These are phyloP conservation scores for Cercospora canescens DNA, from an alignment of 2,329 filamentous ascomycete genomes.

Conservation along the genomic window DNA sequence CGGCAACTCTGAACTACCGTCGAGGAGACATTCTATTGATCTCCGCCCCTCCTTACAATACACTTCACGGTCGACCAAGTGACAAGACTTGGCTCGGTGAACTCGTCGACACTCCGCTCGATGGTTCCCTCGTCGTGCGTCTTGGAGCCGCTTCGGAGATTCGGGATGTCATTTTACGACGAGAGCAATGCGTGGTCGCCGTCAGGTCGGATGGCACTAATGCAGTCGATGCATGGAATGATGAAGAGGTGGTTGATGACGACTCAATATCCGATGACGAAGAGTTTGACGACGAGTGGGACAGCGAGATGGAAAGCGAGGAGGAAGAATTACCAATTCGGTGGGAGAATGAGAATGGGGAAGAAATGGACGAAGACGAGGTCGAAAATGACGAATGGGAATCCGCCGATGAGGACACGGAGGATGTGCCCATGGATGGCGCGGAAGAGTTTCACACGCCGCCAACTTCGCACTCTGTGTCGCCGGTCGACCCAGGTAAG, in stretches of 20 bases:
- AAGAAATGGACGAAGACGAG: conserved; percentile 43
- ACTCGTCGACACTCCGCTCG: conserved; percentile 54
- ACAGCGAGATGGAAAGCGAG: conserved; percentile 30
- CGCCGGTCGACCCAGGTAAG: conserved; percentile 16
- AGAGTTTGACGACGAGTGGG: conserved; percentile 31
- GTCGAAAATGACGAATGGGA: conserved; percentile 47
- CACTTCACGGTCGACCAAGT: not conserved
- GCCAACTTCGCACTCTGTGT: conserved; percentile 25
- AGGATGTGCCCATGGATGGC: conserved; percentile 27
- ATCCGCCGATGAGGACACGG: conserved; percentile 32
- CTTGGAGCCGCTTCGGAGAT: conserved; percentile 52
- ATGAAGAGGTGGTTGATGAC: conserved; percentile 41
- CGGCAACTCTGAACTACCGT: conserved; percentile 49
- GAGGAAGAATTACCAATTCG: conserved; percentile 28
- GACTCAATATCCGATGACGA: conserved; percentile 38
- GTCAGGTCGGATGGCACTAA: conserved; percentile 40
- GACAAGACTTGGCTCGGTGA: conserved; percentile 56
- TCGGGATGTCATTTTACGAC: conserved; percentile 50
- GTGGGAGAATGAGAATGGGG: conserved; percentile 47
- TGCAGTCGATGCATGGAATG: conserved; percentile 29
- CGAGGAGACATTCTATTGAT: conserved; percentile 57
- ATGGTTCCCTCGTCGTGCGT: conserved; percentile 56
- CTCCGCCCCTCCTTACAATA: conserved; percentile 1
- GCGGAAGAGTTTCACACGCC: conserved; percentile 23
- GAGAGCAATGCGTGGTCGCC: conserved; percentile 52